Evolutionary conservation across 2,329 filamentous ascomycete genomes (phyloP).

Genomic region (Colletotrichum sp.): DNA sequence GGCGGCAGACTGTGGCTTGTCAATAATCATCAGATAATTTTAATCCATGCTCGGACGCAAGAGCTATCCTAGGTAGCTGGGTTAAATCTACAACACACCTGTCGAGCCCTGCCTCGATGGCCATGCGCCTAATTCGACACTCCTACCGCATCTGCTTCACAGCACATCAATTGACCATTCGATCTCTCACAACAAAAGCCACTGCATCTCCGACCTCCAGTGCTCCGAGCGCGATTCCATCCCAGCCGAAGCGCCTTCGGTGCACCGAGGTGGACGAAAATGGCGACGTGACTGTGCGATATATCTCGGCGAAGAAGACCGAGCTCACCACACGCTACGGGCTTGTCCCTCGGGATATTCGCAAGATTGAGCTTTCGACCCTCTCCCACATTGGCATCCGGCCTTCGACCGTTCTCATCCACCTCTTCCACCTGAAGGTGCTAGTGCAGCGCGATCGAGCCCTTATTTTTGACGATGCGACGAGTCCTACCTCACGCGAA

Average conservation of each 20-base stretch:
- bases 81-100: not conserved
- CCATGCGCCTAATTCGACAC: not conserved
- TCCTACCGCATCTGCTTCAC: not conserved
- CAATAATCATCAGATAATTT: not conserved
- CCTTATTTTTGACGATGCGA: conserved; percentile 91
- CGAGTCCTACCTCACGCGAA: conserved; percentile 91
- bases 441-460: conserved; percentile 94
- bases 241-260: conserved; percentile 58
- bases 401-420: conserved; percentile 89
- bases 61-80: not conserved
- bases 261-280: conserved; percentile 95
- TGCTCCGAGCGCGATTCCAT: not conserved
- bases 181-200: not conserved
- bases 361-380: conserved; percentile 96
- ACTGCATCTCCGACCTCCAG: not conserved
- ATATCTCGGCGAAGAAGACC: conserved; percentile 95
- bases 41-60: not conserved
- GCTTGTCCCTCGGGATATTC: conserved; percentile 87
- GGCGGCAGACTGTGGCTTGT: not conserved
- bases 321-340: conserved; percentile 95
- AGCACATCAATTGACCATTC: not conserved
- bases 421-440: conserved; percentile 90
- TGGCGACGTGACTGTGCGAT: conserved; percentile 90
- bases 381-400: conserved; percentile 94
- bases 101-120: not conserved